Base-by-base conservation (phyloP, 805 yeast species). In the Tetrapisispora pingtungensis region DNA sequence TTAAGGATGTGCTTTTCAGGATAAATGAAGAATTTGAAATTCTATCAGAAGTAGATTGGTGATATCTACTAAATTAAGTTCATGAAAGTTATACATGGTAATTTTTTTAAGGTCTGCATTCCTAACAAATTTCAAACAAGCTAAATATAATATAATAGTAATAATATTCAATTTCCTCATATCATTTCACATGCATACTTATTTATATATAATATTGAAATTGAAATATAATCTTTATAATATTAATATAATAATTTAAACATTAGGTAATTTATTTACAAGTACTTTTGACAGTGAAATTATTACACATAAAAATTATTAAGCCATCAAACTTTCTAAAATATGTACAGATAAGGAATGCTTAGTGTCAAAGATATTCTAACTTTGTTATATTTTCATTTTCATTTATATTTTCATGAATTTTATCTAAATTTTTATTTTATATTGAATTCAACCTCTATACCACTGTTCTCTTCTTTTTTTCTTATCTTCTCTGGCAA, bases 391-490 rank as follows among this genome's bases (percentile, higher is more conserved):
- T n/a, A n/a, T n/a, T n/a, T n/a, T 22, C 8, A 22, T 22, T 22
- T 22, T 22, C 8, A 22, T 22, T 22, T 22, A 22, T 22, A 5
- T 6, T 22, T 22, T 22, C 26, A 36, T 22, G 39, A n/a, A 10
- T n/a, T 15, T 3, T 10, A 28, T 28, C 31, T 28, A 4, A 28
- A 36, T n/a, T 8, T 32, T n/a, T n/a, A 32, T 10, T 32, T 10
- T 8, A 15, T 32, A 5, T 7, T 10, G 18, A 32, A 14, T 31
- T 32, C 10, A 15, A 36, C n/a, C 22, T 14, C 81, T 70, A 50
- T 80, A 74, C 90, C 90, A 81, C 54, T 71, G 57, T 49, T 71
- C 63, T 47, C 71, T 74, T 62, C 90, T 71, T 62, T 78, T 78
- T 49, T 64, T 59, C 54, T 81, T 69, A 52, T 81, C 86, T 15